A percentile compares a stretch with the other conserved stretches of the same genome.
Conservation (phyloP, 2,329 filamentous ascomycete species). For the Lachnellula cervina region DNA sequence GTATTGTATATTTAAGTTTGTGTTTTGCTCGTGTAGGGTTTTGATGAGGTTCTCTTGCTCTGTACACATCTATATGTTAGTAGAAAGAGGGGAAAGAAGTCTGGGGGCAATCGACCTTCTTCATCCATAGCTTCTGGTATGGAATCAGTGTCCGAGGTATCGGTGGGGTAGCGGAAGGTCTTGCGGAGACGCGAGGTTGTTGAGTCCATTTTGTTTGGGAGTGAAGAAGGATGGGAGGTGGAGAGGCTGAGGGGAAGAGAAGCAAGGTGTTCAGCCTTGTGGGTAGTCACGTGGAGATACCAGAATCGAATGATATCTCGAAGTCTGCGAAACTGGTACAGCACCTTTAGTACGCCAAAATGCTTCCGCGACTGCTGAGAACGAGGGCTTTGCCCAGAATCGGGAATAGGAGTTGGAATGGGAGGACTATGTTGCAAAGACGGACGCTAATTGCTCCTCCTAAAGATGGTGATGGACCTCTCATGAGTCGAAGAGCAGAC, state of each 20-base stretch:
- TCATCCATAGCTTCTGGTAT: conserved; percentile 66
- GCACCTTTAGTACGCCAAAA: conserved; percentile 10
- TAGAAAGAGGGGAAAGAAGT: background rate
- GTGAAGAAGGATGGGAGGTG: background rate
- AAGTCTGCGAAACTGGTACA: background rate
- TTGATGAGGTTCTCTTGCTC: conserved; percentile 63
- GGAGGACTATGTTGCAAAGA: conserved; percentile 28
- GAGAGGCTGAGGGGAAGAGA: background rate
- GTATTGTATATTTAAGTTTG: conserved; percentile 53
- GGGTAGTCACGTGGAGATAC: background rate
- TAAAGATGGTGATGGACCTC: conserved; percentile 54
- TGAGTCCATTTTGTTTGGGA: conserved; percentile 19
- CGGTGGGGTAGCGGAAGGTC: conserved; percentile 70
- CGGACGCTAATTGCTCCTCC: conserved; percentile 52
- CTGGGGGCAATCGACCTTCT: conserved; percentile 49
- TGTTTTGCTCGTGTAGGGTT: conserved; percentile 50
- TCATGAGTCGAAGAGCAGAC: conserved; percentile 61
- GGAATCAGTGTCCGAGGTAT: conserved; percentile 48
- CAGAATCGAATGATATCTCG: background rate
- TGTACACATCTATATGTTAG: conserved; percentile 32
- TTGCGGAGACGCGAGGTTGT: conserved; percentile 61
- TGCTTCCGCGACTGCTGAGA: conserved; percentile 29
- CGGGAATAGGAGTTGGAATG: conserved; percentile 8
- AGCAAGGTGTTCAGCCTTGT: conserved; percentile 4
- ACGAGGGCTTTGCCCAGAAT: conserved; percentile 19